phyloP scores from a whole-genome alignment of 108 stramenopile species.

The Nannochloropsis salina region DNA sequence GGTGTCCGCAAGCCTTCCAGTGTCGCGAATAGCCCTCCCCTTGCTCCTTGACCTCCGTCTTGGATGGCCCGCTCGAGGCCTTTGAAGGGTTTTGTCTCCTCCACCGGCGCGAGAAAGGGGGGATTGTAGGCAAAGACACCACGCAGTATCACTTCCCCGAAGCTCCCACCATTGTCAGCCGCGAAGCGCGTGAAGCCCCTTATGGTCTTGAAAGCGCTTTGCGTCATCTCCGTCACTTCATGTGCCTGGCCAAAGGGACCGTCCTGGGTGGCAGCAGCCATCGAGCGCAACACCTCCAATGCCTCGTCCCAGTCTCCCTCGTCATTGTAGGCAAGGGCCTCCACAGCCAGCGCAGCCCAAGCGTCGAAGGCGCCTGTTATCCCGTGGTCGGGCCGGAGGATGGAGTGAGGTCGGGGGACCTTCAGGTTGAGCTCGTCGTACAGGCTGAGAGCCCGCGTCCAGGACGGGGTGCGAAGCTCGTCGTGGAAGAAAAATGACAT shows the following conservation, averaged over 20 bases:
- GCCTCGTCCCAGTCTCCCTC: neutral
- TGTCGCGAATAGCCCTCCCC: neutral
- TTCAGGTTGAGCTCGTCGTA: neutral
- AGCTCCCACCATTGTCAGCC: neutral
- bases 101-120: neutral
- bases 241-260: neutral
- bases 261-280: neutral
- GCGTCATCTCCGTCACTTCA: slow-evolving; percentile 5
- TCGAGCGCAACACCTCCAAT: neutral
- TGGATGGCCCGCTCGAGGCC: neutral
- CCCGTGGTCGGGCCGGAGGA: neutral
- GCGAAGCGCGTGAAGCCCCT: neutral
- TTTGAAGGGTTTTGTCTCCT: neutral
- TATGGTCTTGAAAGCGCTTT: slow-evolving; percentile 12
- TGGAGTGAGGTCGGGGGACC: neutral
- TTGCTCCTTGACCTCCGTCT: neutral
- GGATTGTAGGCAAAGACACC: slow-evolving; percentile 5
- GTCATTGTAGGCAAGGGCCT: neutral
- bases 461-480: neutral
- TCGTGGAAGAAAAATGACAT: neutral
- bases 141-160: neutral
- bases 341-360: neutral
- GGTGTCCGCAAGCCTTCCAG: neutral
- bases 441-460: neutral
- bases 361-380: slow-evolving; percentile 19